Evolutionary conservation across 352 stramenopile genomes (phyloP).

Genomic region (Globisporangium cylindrosporum): DNA sequence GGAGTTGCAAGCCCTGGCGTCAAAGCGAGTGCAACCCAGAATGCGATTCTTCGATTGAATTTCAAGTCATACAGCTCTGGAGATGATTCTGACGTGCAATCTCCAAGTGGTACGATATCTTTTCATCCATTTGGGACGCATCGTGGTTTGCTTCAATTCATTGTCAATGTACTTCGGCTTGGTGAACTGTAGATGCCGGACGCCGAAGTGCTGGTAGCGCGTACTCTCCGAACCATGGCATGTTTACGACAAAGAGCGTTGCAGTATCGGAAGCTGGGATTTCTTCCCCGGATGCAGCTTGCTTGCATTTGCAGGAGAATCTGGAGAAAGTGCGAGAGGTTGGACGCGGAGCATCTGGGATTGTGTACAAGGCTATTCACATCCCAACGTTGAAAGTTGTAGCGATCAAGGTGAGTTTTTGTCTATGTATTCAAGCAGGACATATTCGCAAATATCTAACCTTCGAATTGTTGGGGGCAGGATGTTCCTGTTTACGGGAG

Average conservation of each 20-base stretch:
- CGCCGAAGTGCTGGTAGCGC: conserved; percentile 73
- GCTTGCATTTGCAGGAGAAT: conserved; percentile 82
- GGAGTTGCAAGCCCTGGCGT: conserved; percentile 12
- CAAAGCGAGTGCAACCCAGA: conserved; percentile 49
- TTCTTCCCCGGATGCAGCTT: conserved; percentile 72
- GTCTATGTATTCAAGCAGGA: background rate
- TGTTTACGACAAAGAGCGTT: conserved; percentile 85
- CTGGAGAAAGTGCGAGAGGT: conserved; percentile 77
- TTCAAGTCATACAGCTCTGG: conserved; percentile 71
- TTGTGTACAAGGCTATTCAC: conserved; percentile 91
- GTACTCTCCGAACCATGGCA: conserved; percentile 85
- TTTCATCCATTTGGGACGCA: background rate
- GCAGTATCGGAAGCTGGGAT: conserved; percentile 84
- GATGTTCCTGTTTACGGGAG: conserved; percentile 84
- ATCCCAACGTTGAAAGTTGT: conserved; percentile 89
- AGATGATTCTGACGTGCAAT: conserved; percentile 63
- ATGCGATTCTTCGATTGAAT: conserved; percentile 61
- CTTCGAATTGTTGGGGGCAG: conserved; percentile 22
- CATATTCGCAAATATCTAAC: background rate
- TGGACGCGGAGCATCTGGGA: conserved; percentile 74
- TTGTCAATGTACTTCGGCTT: background rate
- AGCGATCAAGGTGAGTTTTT: conserved; percentile 71
- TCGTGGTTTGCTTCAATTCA: background rate
- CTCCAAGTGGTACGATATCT: conserved; percentile 46
- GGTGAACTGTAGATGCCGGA: conserved; percentile 28